Evolutionary conservation across 805 yeast species (phyloP), one percentile per base, ranked within the genome.

Genomic region (Sugiyamaella smithiae): DNA sequence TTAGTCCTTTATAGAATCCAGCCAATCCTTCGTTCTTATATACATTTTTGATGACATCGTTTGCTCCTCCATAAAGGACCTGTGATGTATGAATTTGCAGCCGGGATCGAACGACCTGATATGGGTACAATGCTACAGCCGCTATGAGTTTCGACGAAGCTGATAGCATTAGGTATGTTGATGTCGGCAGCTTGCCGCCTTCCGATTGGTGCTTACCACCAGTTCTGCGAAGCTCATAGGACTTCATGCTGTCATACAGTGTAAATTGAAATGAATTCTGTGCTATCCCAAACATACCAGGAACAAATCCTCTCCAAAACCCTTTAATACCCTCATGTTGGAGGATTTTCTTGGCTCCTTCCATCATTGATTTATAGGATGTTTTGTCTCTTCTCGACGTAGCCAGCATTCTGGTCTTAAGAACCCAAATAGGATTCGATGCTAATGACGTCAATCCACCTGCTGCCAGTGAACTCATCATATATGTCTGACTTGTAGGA

Each of bases 341-440:
- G 11, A 71, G 53, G 11, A 88, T 75, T 20, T 72, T 63, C 4
- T 49, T 48, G 0, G 81, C 58, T 1, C 95, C 95, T 51, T 80
- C 79, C 16, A 59, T 8, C 5, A 82, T 66, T 0, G 88, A 79
- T 7, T 65, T 65, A 60, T 88, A 88, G 0, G 87, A 82, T 12
- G 74, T 75, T 0, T 72, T 70, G 12, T 49, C 55, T 52, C 38
- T 49, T 12, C 59, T 52, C 11, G 64, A 60, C 1, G 78, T 77
- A 16, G 89, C 81, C 59, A 90, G 73, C 56, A 91, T 84, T 53
- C 98, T 74, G 0, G 99, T 93, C 66, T 93, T 93, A 16, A 93
- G 65, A 1, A 93, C 96, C 99, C 99, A 91, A 8, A 91, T 77
- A 0, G 99, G 99, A 62, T 89, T 93, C 0, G 99, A 90, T 12